A percentile compares a stretch with the other conserved stretches of the same genome.
phyloP scores from a whole-genome alignment of 129 eudicot genomes.

The Tagetes erecta region DNA sequence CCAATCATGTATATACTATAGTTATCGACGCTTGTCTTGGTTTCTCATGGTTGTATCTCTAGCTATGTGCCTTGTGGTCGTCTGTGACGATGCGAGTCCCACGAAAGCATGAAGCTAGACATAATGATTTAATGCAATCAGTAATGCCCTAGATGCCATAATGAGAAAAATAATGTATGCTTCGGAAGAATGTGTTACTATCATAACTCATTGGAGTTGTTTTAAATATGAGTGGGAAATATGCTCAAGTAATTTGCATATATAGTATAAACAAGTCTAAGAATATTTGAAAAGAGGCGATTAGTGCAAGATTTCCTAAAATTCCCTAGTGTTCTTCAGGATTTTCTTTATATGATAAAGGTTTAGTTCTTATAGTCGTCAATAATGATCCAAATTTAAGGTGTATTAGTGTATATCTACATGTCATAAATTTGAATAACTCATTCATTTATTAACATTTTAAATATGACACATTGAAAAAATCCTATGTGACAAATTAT shows the following conservation, averaged over 20 bases:
- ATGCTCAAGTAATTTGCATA: not conserved
- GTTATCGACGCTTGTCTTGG: slow-evolving; percentile 22
- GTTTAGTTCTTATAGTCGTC: no score
- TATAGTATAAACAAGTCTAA: slow-evolving; percentile 25
- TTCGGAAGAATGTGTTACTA: slow-evolving; percentile 24
- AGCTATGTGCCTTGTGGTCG: not conserved
- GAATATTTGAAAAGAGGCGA: no score
- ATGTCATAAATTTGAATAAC: no score
- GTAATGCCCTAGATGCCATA: slow-evolving; percentile 33
- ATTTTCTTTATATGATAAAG: no score
- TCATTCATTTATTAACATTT: no score
- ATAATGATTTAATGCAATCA: slow-evolving; percentile 35
- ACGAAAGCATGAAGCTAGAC: slow-evolving; percentile 30
- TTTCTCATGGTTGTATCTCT: slow-evolving; percentile 1
- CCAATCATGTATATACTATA: slow-evolving; percentile 6
- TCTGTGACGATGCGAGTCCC: slow-evolving; percentile 24
- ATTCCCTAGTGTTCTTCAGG: no score
- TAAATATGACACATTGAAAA: no score
- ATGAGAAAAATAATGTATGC: slow-evolving; percentile 30
- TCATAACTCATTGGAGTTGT: slow-evolving; percentile 20
- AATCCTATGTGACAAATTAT: no score
- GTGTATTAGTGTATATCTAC: no score
- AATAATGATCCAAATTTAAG: no score
- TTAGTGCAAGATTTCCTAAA: no score
- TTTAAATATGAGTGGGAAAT: not conserved